Base-by-base conservation (phyloP, 208 protist genomes). In the Vickermania spadyakhi region DNA sequence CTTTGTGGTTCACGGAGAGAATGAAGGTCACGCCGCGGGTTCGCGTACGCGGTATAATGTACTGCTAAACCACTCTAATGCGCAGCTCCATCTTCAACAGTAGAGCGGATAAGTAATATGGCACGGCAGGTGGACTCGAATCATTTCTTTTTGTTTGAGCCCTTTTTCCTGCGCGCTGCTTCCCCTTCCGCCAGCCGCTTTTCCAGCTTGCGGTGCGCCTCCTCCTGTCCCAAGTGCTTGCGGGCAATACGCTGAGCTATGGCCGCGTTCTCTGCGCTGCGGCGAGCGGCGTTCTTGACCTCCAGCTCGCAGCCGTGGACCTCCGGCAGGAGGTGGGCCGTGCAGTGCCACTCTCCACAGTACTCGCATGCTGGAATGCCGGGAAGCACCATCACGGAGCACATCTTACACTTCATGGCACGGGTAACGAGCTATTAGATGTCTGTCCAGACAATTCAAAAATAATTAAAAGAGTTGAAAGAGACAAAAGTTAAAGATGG, bases 251-350 rank as follows among this genome's bases (percentile, higher is more conserved):
- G 72, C 60, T 84, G 68, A 25, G 68, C 80, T 4, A 66, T 67
- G 3, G 82, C 78, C 41, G 84, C 86, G 14, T 59, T 68, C 2
- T 79, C 79, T n/a, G 82, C 81, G 56, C 87, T 66, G 2, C 72
- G 64, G 56, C 80, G 72, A 7, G 83, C 71, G 11, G 58, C 60
- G 50, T 86, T 89, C 52, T 79, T 84, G 59, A 69, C 79, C 1
- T 75, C 81, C 56, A 87, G 75, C 0, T 80, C 73, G 58, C 86
- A 93, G n/a, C 86, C 86, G 60, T 93, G 86, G n/a, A 78, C 71
- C 50, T 93, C 82, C 2, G 86, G 86, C 28, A 89, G 70, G 66
- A 93, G 66, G 62, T 93, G 86, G n/a, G 57, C 29, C 0, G 83
- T 87, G 63, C 86, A 93, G 68, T 78, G 84, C 25, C 80, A 75